phyloP scores from a whole-genome alignment of 495 filamentous ascomycete species.

The Tuber borchii region DNA sequence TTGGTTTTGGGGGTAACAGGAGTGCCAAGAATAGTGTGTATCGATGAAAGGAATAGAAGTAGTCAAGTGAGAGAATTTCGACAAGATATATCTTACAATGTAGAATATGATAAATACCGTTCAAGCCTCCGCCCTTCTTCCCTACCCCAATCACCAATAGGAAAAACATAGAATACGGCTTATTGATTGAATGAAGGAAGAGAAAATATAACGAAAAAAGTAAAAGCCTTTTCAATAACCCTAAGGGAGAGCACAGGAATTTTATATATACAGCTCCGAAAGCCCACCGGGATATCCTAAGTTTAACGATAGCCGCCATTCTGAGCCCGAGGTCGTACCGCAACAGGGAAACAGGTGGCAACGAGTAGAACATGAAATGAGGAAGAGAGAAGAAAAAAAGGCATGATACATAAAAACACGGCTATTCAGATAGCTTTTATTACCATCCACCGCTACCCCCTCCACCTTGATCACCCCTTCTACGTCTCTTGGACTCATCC shows the following conservation, averaged over 20 bases:
- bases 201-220: not conserved
- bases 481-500: conserved; percentile 32
- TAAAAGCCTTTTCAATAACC: not conserved
- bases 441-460: conserved; percentile 17
- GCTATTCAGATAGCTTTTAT: conserved; percentile 10
- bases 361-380: not conserved
- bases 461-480: conserved; percentile 19
- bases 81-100: not conserved
- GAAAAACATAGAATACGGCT: not conserved
- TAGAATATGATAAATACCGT: not conserved
- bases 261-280: conserved; percentile 2
- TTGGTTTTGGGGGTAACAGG: not conserved
- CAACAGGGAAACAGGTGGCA: not conserved
- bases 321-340: not conserved
- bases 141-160: not conserved
- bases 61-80: not conserved
- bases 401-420: conserved; percentile 21
- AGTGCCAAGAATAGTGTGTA: not conserved
- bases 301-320: not conserved
- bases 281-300: not conserved
- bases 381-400: conserved; percentile 11
- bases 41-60: not conserved
- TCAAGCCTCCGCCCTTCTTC: not conserved
- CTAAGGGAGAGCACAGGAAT: not conserved
- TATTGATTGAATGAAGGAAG: not conserved